Conservation (phyloP, 225 moss, liverwort and hornwort genomes). For the Polytrichum formosum region DNA sequence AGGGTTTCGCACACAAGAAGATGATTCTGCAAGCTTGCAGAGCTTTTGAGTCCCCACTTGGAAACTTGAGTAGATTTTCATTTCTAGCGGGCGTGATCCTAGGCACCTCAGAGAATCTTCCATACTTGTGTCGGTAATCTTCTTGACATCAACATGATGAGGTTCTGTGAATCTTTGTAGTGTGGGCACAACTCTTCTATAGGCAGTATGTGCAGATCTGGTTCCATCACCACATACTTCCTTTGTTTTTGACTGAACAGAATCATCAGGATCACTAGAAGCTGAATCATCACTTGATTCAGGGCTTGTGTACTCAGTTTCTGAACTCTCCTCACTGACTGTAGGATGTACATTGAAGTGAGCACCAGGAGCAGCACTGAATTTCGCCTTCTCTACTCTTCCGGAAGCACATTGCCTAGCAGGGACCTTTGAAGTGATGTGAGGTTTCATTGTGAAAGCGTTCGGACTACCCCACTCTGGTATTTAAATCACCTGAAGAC, state of each 20-base stretch:
- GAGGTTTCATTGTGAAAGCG: neutral
- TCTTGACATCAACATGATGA: neutral
- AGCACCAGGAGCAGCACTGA: neutral
- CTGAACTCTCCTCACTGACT: slow-evolving; percentile 9
- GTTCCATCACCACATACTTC: neutral
- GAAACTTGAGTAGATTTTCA: neutral
- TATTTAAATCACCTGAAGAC: neutral
- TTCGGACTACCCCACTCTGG: neutral
- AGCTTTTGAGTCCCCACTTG: neutral
- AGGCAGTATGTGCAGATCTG: neutral
- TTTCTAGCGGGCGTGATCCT: neutral
- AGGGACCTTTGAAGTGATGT: neutral
- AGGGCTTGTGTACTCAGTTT: slow-evolving; percentile 14
- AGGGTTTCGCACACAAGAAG: neutral
- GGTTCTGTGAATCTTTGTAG: neutral
- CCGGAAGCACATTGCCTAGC: neutral
- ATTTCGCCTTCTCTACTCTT: neutral
- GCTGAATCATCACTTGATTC: slow-evolving; percentile 5
- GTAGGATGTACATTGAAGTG: neutral
- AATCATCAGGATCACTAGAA: neutral
- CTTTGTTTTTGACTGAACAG: neutral
- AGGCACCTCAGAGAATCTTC: neutral
- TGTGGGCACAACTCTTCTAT: neutral
- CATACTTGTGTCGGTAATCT: neutral
- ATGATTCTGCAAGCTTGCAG: neutral